Evolutionary conservation across 2,329 filamentous ascomycete species (phyloP).

Genomic region (Monilinia aucupariae): DNA sequence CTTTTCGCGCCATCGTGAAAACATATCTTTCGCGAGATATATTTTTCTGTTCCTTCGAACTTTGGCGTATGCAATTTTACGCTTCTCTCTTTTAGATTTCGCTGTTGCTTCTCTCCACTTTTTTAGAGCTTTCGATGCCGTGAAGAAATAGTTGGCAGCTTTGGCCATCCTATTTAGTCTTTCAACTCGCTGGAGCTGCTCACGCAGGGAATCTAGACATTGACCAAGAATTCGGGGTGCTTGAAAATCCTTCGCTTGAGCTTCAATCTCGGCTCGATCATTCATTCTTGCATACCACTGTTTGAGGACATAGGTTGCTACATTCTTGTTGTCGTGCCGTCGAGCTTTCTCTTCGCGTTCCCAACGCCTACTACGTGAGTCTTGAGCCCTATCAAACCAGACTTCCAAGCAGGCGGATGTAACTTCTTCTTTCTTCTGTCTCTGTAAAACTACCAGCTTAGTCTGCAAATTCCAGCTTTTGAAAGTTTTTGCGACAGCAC

Average conservation of each 20-base stretch:
- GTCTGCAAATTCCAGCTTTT: constrained; percentile 57
- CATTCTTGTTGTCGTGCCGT: constrained; percentile 25
- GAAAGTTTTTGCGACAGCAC: constrained; percentile 49
- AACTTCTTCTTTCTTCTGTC: constrained; percentile 38
- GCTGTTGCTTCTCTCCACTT: constrained; percentile 32
- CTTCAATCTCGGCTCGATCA: constrained; percentile 23
- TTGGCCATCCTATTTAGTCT: constrained; percentile 26
- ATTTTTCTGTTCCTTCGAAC: constrained; percentile 32
- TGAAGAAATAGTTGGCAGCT: constrained; percentile 33
- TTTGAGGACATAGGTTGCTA: constrained; percentile 24
- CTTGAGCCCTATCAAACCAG: constrained; percentile 39
- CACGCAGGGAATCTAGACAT: constrained; percentile 24
- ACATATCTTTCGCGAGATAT: constrained; percentile 27
- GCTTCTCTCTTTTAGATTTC: constrained; percentile 30
- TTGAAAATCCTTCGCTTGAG: constrained; percentile 23
- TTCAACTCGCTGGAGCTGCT: constrained; percentile 23
- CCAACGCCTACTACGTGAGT: constrained; percentile 26
- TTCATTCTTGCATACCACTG: constrained; percentile 28
- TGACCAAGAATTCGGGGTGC: constrained; percentile 23
- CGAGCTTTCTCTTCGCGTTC: constrained; percentile 28
- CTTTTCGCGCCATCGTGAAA: constrained; percentile 28
- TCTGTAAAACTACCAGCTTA: constrained; percentile 33
- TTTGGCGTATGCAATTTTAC: constrained; percentile 31
- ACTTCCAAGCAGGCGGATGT: constrained; percentile 37
- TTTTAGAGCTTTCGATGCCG: constrained; percentile 28